phyloP scores from a whole-genome alignment of 352 stramenopile species.

The Aphanomyces stellatus region DNA sequence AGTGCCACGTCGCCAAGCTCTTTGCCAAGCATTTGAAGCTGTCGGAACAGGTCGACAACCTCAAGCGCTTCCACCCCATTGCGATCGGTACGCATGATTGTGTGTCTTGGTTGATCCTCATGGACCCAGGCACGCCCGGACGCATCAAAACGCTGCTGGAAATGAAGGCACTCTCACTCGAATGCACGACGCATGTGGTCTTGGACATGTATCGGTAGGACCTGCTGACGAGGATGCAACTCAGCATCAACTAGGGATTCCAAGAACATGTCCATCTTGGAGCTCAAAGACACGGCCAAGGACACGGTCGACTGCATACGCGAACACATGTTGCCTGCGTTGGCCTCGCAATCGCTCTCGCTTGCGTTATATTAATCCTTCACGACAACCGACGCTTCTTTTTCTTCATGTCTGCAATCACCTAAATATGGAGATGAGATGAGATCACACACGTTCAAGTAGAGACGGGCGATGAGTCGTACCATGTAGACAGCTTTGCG shows the following conservation, averaged over 20 bases:
- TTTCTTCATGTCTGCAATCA: not conserved
- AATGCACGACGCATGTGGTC: constrained; percentile 72
- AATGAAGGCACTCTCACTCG: constrained; percentile 58
- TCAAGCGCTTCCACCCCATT: constrained; percentile 68
- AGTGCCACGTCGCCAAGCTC: constrained; percentile 92
- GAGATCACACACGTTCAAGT: too few species aligned
- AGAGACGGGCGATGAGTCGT: too few species aligned
- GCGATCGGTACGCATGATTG: constrained; percentile 34
- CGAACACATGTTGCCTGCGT: constrained; percentile 56
- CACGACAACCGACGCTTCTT: not conserved
- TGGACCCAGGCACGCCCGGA: constrained; percentile 34
- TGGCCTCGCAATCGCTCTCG: constrained; percentile 61
- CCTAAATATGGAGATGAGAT: not conserved
- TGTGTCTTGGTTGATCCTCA: not conserved
- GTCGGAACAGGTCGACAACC: constrained; percentile 79
- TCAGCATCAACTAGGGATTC: constrained; percentile 34
- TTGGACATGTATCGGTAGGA: constrained; percentile 57
- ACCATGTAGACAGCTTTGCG: constrained; percentile 51
- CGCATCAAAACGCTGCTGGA: constrained; percentile 76
- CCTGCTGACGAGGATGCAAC: not conserved
- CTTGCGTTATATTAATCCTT: constrained; percentile 57
- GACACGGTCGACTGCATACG: constrained; percentile 75
- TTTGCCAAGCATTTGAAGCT: constrained; percentile 93
- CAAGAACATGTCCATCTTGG: constrained; percentile 71
- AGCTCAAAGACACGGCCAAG: constrained; percentile 76